These are phyloP conservation scores for Debaryomyces sp. DNA, from an alignment of 1,139 yeast species.

Conservation along the genomic window DNA sequence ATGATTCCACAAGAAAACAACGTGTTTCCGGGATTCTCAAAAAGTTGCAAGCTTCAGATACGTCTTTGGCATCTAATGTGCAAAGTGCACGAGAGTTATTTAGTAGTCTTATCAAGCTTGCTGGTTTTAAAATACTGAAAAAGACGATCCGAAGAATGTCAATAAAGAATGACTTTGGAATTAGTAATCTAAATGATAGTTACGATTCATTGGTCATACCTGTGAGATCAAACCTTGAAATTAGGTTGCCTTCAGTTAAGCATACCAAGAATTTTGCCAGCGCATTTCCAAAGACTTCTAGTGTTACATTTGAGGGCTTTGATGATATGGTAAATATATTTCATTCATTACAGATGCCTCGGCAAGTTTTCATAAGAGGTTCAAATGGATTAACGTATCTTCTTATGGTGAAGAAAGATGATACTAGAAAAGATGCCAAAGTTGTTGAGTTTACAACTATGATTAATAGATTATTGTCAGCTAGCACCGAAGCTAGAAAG, in stretches of 20 bases:
- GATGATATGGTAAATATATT: conserved; percentile 69
- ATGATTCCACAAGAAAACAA: conserved; percentile 56
- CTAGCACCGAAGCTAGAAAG: conserved; percentile 72
- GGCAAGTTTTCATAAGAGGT: conserved; percentile 75
- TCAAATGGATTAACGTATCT: conserved; percentile 73
- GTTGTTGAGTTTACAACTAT: conserved; percentile 91
- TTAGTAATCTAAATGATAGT: conserved; percentile 55
- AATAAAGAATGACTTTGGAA: conserved; percentile 46
- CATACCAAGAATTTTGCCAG: conserved; percentile 44
- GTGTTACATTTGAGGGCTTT: conserved; percentile 57
- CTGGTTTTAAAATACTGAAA: conserved; percentile 38
- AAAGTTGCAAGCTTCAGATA: conserved; percentile 15
- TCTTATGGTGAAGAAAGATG: conserved; percentile 87
- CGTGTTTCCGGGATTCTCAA: conserved; percentile 44
- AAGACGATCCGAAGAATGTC: conserved; percentile 35
- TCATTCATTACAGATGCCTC: conserved; percentile 84
- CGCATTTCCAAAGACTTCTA: conserved; percentile 58
- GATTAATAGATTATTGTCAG: conserved; percentile 70
- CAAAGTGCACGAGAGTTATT: conserved; percentile 38
- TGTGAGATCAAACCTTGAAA: conserved; percentile 70
- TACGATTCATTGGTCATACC: conserved; percentile 77
- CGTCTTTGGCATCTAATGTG: conserved; percentile 16
- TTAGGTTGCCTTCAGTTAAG: conserved; percentile 57
- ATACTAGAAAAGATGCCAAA: conserved; percentile 92
- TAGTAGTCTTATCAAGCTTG: conserved; percentile 37